phyloP scores from a whole-genome alignment of 805 yeast species.

The Yamadazyma akitaensis region DNA sequence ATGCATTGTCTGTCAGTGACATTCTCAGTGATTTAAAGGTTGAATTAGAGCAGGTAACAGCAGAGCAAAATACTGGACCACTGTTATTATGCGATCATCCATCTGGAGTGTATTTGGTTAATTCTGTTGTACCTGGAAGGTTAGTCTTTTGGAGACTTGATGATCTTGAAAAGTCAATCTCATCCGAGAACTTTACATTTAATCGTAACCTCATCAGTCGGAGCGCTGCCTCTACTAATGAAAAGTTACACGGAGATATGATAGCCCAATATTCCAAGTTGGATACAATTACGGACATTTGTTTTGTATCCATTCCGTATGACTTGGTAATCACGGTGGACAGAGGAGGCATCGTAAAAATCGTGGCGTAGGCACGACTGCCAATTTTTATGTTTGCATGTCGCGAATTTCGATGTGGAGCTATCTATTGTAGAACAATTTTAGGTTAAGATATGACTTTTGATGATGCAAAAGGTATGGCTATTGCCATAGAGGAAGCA shows the following conservation, averaged over 20 bases:
- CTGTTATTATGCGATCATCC: constrained; percentile 7
- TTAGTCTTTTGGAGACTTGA: constrained; percentile 12
- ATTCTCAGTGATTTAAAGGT: constrained; percentile 9
- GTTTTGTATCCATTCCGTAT: constrained; percentile 46
- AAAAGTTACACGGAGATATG: background rate
- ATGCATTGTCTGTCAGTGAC: constrained; percentile 6
- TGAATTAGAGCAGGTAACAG: constrained; percentile 9
- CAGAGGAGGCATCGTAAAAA: constrained; percentile 53
- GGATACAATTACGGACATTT: constrained; percentile 45
- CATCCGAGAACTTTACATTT: constrained; percentile 6
- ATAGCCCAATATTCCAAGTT: background rate
- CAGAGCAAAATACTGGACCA: background rate
- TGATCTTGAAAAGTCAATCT: constrained; percentile 10
- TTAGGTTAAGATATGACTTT: constrained; percentile 21
- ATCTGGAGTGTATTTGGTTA: constrained; percentile 6
- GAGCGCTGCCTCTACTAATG: constrained; percentile 9
- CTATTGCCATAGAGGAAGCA: constrained; percentile 73
- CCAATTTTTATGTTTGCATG: no score
- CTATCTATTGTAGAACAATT: background rate
- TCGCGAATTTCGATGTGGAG: background rate
- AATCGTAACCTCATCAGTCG: constrained; percentile 7
- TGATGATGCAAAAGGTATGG: constrained; percentile 65
- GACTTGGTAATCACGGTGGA: constrained; percentile 66
- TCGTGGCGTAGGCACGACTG: background rate
- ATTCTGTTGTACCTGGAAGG: constrained; percentile 4